Evolutionary conservation across 345 rosid genomes (phyloP).

Genomic region (Leavenworthia alabamica): DNA sequence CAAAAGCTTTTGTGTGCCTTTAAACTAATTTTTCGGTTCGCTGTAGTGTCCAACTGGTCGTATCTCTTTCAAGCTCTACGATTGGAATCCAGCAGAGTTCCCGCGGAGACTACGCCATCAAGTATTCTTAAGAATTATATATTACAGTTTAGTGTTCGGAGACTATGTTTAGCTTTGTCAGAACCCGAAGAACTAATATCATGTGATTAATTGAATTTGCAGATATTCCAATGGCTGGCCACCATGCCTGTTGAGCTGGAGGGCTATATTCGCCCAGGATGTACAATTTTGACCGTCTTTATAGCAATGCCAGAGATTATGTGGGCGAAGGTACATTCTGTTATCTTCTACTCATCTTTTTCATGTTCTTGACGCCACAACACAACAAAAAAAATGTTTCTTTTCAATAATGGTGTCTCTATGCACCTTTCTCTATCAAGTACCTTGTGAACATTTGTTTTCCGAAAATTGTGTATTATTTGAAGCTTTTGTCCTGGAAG

Average conservation of each 20-base stretch:
- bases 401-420: conserved; percentile 6
- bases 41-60: conserved; percentile 93
- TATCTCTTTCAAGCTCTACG: conserved; percentile 96
- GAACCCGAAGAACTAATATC: conserved; percentile 28
- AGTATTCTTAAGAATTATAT: conserved; percentile 58
- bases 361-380: background rate
- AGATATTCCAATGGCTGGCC: conserved; percentile 95
- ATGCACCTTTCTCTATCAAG: background rate
- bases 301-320: conserved; percentile 75
- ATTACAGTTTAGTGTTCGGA: conserved; percentile 61
- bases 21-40: conserved; percentile 25
- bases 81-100: conserved; percentile 99
- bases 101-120: conserved; percentile 98
- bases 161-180: conserved; percentile 3
- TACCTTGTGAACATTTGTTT: background rate
- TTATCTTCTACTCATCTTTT: background rate
- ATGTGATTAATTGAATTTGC: conserved; percentile 28
- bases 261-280: conserved; percentile 96
- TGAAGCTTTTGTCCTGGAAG: background rate
- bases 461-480: background rate
- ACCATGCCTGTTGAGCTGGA: conserved; percentile 97
- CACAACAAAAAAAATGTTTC: background rate
- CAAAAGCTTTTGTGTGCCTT: background rate
- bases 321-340: conserved; percentile 71
- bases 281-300: conserved; percentile 84